Percentiles rank a stretch among this genome's conserved stretches.
phyloP scores from a whole-genome alignment of 441 rosid species.

The Raphanus hybrid region DNA sequence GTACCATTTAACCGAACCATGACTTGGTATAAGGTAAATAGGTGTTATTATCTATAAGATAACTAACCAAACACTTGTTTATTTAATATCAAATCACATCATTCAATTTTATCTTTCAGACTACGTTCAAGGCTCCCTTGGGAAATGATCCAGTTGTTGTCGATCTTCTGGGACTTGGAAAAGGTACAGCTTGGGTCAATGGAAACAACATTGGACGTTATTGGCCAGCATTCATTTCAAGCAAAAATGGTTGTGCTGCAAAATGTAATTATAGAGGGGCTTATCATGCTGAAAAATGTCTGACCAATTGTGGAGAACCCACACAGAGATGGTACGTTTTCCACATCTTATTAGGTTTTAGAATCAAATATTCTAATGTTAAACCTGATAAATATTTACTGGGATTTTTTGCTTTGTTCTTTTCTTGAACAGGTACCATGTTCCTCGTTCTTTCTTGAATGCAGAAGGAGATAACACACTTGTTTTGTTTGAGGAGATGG shows the following conservation, averaged over 20 bases:
- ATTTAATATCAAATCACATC: background rate
- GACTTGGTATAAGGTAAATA: conserved; percentile 46
- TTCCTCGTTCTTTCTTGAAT: background rate
- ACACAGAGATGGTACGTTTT: background rate
- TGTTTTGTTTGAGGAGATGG: background rate
- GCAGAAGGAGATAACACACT: background rate
- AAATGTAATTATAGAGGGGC: conserved; percentile 59
- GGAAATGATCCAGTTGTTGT: background rate
- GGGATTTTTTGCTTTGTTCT: background rate
- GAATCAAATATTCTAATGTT: background rate
- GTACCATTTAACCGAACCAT: conserved; percentile 41
- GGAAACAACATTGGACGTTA: conserved; percentile 63
- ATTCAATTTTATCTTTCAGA: background rate
- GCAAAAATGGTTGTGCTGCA: conserved; percentile 44
- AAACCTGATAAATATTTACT: background rate
- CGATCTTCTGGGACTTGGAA: conserved; percentile 46
- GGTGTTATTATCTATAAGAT: background rate
- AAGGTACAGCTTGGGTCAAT: conserved; percentile 76
- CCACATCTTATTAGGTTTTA: background rate
- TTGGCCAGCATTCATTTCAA: conserved; percentile 59
- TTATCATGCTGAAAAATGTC: conserved; percentile 28
- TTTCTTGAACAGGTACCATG: background rate
- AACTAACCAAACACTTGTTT: background rate
- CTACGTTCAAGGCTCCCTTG: background rate
- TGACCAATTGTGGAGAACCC: background rate